Conservation (phyloP, 164 flowering plant species). For the Tetrastigma voinierianum region DNA sequence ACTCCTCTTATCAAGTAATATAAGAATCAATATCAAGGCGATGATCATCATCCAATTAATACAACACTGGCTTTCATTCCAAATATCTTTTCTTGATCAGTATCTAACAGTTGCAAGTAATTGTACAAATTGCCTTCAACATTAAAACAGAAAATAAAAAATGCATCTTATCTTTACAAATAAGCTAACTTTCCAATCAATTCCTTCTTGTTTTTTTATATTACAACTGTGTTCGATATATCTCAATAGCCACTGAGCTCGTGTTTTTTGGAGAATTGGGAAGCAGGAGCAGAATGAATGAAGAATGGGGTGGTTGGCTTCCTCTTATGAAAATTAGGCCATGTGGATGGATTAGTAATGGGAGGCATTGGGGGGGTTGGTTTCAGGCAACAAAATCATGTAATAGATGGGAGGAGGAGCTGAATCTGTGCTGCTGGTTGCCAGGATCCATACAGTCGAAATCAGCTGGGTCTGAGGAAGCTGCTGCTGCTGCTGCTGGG, state of each 20-base stretch:
- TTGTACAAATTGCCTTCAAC: constrained; percentile 36
- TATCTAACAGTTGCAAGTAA: constrained; percentile 20
- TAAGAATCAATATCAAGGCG: neutral
- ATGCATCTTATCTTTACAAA: constrained; percentile 51
- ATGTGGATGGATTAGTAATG: constrained; percentile 11
- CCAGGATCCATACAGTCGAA: constrained; percentile 58
- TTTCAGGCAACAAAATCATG: constrained; percentile 80
- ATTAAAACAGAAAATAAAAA: constrained; percentile 35
- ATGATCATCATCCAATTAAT: neutral
- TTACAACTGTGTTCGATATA: no score
- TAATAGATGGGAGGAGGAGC: constrained; percentile 61
- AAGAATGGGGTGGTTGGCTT: no score
- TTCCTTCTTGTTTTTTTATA: constrained; percentile 27
- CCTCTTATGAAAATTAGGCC: constrained; percentile 1
- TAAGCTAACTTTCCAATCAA: constrained; percentile 44
- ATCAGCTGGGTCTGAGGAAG: constrained; percentile 46
- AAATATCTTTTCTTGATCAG: constrained; percentile 14
- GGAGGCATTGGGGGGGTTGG: neutral
- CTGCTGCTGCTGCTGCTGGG: constrained; percentile 37
- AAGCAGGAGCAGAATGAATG: constrained; percentile 9
- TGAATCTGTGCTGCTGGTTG: constrained; percentile 53
- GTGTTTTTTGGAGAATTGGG: constrained; percentile 48
- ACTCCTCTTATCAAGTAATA: no score
- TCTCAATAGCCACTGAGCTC: no score
- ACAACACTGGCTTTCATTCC: constrained; percentile 8